phyloP scores from a whole-genome alignment of 257 asterid genomes.

The Przewalskia tangutica region DNA sequence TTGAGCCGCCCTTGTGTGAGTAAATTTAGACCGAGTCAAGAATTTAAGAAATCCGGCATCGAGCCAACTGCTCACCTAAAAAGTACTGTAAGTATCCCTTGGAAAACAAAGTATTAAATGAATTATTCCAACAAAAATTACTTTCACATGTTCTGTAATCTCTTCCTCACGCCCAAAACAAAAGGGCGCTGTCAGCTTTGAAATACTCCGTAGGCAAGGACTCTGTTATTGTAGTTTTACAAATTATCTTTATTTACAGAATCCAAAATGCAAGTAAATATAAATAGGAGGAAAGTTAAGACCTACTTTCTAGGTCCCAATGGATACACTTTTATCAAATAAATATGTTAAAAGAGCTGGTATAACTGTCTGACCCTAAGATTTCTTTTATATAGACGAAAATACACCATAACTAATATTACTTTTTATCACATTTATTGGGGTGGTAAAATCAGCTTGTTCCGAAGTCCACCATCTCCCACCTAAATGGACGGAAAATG shows the following conservation, averaged over 20 bases:
- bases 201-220: neutral
- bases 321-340: neutral
- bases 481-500: slow-evolving; percentile 61
- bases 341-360: slow-evolving; percentile 10
- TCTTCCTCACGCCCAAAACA: neutral
- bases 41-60: too few species aligned
- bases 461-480: slow-evolving; percentile 79
- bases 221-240: neutral
- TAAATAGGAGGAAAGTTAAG: neutral
- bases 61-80: too few species aligned
- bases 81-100: too few species aligned
- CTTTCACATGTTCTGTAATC: neutral
- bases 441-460: slow-evolving; percentile 29
- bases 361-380: slow-evolving; percentile 18
- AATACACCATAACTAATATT: slow-evolving; percentile 3
- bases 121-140: neutral
- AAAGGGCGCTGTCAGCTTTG: neutral
- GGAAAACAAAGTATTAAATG: too few species aligned
- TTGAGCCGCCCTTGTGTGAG: too few species aligned
- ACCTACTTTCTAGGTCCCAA: neutral
- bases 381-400: slow-evolving; percentile 19
- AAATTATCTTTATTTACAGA: neutral
- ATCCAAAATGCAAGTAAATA: neutral
- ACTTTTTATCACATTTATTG: slow-evolving; percentile 5
- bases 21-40: too few species aligned